phyloP scores from a whole-genome alignment of 2,329 filamentous ascomycete genomes.

The Penicillium sp. region DNA sequence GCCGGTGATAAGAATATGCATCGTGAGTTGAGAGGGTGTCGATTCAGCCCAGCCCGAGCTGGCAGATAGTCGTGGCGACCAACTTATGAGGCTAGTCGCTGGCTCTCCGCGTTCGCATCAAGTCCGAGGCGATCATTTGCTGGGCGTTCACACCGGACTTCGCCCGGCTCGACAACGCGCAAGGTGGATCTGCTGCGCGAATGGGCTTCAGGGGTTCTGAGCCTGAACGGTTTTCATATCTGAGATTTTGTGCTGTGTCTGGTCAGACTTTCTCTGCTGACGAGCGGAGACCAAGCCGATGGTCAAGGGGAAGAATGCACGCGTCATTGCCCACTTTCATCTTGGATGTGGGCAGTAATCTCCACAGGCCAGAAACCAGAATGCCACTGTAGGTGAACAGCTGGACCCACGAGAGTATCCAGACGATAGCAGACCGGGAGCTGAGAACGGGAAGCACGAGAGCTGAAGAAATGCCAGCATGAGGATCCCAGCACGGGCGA shows the following conservation, averaged over 20 bases:
- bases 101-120: conserved; percentile 37
- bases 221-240: background rate
- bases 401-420: no score
- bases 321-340: background rate
- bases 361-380: no score
- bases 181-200: conserved; percentile 16
- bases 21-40: conserved; percentile 20
- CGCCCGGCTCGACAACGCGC: conserved; percentile 9
- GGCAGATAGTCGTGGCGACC: conserved; percentile 1
- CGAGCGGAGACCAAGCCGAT: conserved; percentile 1
- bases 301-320: no score
- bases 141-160: conserved; percentile 35
- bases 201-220: conserved; percentile 3
- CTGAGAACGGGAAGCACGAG: no score
- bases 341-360: background rate
- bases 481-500: no score
- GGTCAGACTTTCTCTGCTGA: background rate
- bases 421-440: no score
- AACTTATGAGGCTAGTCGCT: conserved; percentile 12
- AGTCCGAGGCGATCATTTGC: conserved; percentile 30
- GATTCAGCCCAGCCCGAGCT: no score
- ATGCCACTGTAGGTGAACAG: no score
- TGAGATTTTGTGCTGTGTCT: background rate
- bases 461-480: no score
- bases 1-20: conserved; percentile 61